Conservation (phyloP, 805 yeast genomes). For the Yarrowia bubula region DNA sequence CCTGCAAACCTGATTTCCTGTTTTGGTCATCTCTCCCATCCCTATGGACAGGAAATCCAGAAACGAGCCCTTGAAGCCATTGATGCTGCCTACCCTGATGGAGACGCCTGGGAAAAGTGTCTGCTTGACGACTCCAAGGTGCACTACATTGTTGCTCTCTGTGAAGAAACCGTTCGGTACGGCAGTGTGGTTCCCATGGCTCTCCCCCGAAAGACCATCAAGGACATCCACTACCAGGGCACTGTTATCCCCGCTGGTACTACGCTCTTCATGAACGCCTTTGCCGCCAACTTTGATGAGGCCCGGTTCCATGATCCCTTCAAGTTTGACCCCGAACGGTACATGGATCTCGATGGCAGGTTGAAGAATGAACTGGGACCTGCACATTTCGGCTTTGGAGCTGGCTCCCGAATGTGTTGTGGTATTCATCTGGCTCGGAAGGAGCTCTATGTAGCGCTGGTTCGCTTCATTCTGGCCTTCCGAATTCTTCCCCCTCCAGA, state of each 20-base stretch:
- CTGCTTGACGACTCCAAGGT: constrained; percentile 40
- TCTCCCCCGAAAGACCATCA: constrained; percentile 61
- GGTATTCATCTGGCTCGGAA: constrained; percentile 64
- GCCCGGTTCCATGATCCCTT: constrained; percentile 34
- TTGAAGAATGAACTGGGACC: constrained; percentile 34
- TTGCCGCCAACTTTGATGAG: constrained; percentile 67
- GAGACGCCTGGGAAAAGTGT: constrained; percentile 36
- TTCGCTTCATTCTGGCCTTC: constrained; percentile 54
- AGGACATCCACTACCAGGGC: constrained; percentile 45
- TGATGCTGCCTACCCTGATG: constrained; percentile 37
- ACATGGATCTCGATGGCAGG: constrained; percentile 31
- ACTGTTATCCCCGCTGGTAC: constrained; percentile 56
- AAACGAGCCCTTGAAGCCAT: constrained; percentile 46
- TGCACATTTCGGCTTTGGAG: constrained; percentile 54
- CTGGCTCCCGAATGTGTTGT: constrained; percentile 70
- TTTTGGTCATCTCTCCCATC: constrained; percentile 55
- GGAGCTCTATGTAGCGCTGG: constrained; percentile 59
- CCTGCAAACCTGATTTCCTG: constrained; percentile 62
- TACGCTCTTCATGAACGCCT: constrained; percentile 61
- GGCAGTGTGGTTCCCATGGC: constrained; percentile 67
- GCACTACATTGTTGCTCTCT: constrained; percentile 54
- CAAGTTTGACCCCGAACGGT: constrained; percentile 38
- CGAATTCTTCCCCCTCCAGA: constrained; percentile 49
- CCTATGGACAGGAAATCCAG: constrained; percentile 45
- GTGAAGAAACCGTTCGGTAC: constrained; percentile 60